Evolutionary conservation across 306 rosid species (phyloP).

Genomic region (Arachis stenosperma): DNA sequence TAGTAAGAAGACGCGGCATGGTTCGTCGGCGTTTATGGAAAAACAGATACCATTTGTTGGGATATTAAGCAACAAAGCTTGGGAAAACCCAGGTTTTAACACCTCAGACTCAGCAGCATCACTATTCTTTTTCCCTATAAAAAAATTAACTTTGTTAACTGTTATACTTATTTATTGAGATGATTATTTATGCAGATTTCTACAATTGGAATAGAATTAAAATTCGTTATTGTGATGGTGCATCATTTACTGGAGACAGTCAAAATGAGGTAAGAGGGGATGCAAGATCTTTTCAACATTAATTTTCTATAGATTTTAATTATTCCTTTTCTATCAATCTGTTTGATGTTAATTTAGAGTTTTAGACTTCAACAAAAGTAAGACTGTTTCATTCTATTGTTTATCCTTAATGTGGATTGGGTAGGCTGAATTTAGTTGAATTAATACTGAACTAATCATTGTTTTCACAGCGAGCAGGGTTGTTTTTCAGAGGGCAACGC

Average conservation of each 20-base stretch:
- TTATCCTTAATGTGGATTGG: slow-evolving; percentile 31
- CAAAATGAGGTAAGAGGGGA: slow-evolving; percentile 55
- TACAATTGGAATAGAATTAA: slow-evolving; percentile 85
- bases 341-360: neutral
- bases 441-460: slow-evolving; percentile 33
- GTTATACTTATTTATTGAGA: slow-evolving; percentile 22
- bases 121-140: neutral
- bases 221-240: slow-evolving; percentile 92
- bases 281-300: slow-evolving; percentile 17
- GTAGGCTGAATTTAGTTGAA: slow-evolving; percentile 21
- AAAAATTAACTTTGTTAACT: neutral
- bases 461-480: slow-evolving; percentile 57
- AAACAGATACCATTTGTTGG: slow-evolving; percentile 79
- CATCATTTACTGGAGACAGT: slow-evolving; percentile 84
- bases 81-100: slow-evolving; percentile 72
- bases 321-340: neutral
- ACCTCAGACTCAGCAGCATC: slow-evolving; percentile 20
- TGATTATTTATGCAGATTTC: slow-evolving; percentile 61
- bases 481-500: slow-evolving; percentile 81
- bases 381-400: neutral
- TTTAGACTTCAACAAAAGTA: neutral
- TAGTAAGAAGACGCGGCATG: slow-evolving; percentile 83
- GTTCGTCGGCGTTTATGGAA: slow-evolving; percentile 79
- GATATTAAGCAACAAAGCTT: slow-evolving; percentile 71
- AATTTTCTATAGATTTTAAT: neutral